Base-by-base conservation (phyloP, 805 yeast genomes). In the Barnettozyma pratensis region DNA sequence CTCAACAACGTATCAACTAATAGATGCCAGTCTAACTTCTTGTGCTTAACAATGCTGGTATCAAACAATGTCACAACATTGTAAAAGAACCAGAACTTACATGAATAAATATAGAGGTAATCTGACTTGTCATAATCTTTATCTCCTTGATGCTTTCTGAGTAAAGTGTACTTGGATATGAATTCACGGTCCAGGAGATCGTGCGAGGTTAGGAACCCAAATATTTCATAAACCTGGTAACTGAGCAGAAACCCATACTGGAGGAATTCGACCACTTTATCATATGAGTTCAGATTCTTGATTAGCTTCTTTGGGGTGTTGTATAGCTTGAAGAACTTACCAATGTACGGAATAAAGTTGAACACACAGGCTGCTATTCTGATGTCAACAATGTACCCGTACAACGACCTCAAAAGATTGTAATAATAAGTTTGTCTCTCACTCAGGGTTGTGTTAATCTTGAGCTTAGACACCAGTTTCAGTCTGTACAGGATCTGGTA, bases 91-190 rank as follows among this genome's bases (percentile, higher is more conserved):
- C 58, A 55, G 27, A 48, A 45, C 35, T 47, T 44, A 41, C 58
- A 55, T 6, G 58, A 55, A 38, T 54, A 53, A 3, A 47, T 44
- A 30, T 55, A 55, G 11, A 49, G 43, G 47, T 54, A 55, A 46
- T 55, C 58, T n/a, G 58, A 55, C 7, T 40, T 32, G 7, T 47
- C 38, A 6, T 50, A 36, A 3, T 30, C 28, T 28, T 43, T 29
- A 35, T 53, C 52, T 6, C 42, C 47, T 38, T 38, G 37, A 34
- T 54, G 50, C 19, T 39, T 26, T 25, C 46, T 49, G 9, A 47
- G 35, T 32, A 53, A 36, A 9, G 53, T 41, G 14, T 12, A 38
- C 25, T 42, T 44, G 14, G 53, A 45, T 4, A 42, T 44, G 26
- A 41, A 44, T 7, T 32, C 37, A n/a, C 44, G 39, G 8, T 50